Percentiles rank a stretch among this genome's conserved stretches.
These are phyloP conservation scores for Phytopythium sindhum DNA, from an alignment of 352 stramenopile genomes.

Conservation along the genomic window DNA sequence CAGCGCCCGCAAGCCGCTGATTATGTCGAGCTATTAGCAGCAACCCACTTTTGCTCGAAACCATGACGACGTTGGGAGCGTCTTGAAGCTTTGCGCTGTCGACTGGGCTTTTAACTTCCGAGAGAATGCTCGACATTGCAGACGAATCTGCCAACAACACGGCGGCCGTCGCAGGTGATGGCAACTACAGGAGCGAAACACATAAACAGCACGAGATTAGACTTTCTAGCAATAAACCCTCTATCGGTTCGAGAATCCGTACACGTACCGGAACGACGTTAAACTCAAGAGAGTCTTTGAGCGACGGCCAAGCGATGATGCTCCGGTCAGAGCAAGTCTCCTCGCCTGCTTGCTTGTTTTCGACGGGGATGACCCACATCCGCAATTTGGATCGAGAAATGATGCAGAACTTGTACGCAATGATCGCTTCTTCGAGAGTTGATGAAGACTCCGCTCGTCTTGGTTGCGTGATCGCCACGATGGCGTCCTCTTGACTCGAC, in stretches of 20 bases:
- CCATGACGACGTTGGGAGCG: neutral
- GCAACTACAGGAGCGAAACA: conserved; percentile 9
- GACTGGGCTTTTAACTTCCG: neutral
- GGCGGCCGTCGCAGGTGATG: neutral
- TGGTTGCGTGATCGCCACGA: conserved; percentile 27
- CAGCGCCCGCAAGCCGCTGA: neutral
- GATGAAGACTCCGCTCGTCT: conserved; percentile 2
- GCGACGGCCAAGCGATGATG: conserved; percentile 28
- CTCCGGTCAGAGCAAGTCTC: neutral
- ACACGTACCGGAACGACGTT: conserved; percentile 18
- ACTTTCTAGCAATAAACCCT: neutral
- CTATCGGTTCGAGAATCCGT: neutral
- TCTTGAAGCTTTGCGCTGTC: neutral
- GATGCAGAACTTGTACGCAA: conserved; percentile 22
- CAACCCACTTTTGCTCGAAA: neutral
- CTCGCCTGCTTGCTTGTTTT: neutral
- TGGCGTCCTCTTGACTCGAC: conserved; percentile 18
- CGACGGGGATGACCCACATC: conserved; percentile 21
- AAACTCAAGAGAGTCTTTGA: conserved; percentile 39
- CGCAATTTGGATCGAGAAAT: conserved; percentile 30
- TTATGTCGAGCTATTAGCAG: neutral
- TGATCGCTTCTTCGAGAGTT: neutral
- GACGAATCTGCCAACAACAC: neutral
- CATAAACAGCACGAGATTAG: neutral
- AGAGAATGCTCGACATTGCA: neutral